Evolutionary conservation across 306 rosid genomes (phyloP), one percentile per base, ranked within the genome.

Genomic region (Citrullus mucosospermus): DNA sequence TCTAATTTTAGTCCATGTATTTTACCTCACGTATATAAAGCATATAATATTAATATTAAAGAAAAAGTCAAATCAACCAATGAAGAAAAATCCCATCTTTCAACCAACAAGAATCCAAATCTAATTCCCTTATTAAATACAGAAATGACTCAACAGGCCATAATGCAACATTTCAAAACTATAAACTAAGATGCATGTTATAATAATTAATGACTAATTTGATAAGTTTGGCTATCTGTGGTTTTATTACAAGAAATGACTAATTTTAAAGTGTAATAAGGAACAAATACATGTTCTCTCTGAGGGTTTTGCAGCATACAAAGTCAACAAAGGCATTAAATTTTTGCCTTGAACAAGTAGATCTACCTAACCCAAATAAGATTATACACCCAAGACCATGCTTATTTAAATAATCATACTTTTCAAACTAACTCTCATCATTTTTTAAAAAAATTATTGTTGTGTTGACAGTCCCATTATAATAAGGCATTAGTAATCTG

Each of bases 341-440:
- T 4, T 74, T 51, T 72, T 44, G 59, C 61, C 44, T 73, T 6
- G 5, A 51, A 22, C 77, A 17, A 53, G 9, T 18, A 53, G n/a
- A 74, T 74, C 78, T 74, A 74, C 78, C 78, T 50, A 74, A 53
- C 61, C 63, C 60, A 74, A 30, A 53, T 9, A 74, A 53, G 62
- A 53, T 53, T 73, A 73, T 73, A 53, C 48, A 74, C 60, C 30
- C 3, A 53, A 53, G 17, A 32, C 48, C 59, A 25, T 16, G 18
- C 50, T 74, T 74, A 34, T 32, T 72, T 50, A 50, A 50, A 50
- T 25, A 72, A 25, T 72, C 60, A 14, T 72, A 72, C 25, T 53
- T 74, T 53, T 17, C 78, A 74, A 74, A 18, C 63, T 53, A 32
- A 2, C 48, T 50, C 32, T 54, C 78, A 18, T 54, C 17, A 53